Evolutionary conservation across 805 yeast species (phyloP).

Genomic region (Torulaspora delbrueckii): DNA sequence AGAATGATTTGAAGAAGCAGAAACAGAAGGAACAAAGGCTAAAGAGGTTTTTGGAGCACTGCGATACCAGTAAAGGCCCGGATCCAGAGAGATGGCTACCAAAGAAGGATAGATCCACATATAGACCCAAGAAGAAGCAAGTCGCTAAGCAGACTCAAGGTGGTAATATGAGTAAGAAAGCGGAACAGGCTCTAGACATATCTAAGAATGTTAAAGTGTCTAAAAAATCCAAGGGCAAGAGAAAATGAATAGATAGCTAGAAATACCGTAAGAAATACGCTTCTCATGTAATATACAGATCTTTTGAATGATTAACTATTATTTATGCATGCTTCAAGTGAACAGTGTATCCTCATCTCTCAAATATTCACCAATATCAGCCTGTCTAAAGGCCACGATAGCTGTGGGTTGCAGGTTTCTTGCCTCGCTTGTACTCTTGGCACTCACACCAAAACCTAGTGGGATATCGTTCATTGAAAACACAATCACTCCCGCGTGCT

Average conservation of each 20-base stretch:
- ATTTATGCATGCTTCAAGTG: slow-evolving; percentile 43
- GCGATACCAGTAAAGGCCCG: slow-evolving; percentile 36
- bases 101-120: slow-evolving; percentile 74
- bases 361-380: slow-evolving; percentile 94
- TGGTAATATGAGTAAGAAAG: slow-evolving; percentile 45
- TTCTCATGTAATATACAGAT: slow-evolving; percentile 4
- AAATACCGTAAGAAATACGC: slow-evolving; percentile 11
- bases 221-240: slow-evolving; percentile 16
- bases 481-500: slow-evolving; percentile 92
- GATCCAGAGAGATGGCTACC: slow-evolving; percentile 92
- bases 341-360: slow-evolving; percentile 97
- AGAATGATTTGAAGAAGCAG: slow-evolving; percentile 23
- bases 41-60: slow-evolving; percentile 20
- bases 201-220: slow-evolving; percentile 20
- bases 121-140: slow-evolving; percentile 65
- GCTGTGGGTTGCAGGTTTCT: slow-evolving; percentile 88
- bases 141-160: slow-evolving; percentile 56
- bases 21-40: slow-evolving; percentile 22
- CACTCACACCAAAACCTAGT: slow-evolving; percentile 91
- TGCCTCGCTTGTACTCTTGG: slow-evolving; percentile 85
- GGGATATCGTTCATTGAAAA: slow-evolving; percentile 91
- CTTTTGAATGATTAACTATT: background rate
- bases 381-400: slow-evolving; percentile 93
- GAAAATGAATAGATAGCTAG: slow-evolving; percentile 22
- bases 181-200: slow-evolving; percentile 33